Base-by-base conservation (phyloP, 2,329 filamentous ascomycete genomes). In the Scolecobasidium constrictum region DNA sequence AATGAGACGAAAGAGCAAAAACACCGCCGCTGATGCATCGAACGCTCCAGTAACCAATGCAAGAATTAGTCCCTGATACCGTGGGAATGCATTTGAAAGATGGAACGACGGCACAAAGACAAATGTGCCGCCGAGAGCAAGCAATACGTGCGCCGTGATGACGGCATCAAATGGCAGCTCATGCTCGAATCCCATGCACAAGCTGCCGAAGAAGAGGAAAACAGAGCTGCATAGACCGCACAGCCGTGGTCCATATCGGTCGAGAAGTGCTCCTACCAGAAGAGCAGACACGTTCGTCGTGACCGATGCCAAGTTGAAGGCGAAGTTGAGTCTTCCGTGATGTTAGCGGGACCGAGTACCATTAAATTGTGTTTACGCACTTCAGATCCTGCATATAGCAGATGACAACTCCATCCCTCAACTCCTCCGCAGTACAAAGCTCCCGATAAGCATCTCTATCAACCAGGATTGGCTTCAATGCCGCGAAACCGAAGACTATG, bases 21-120 rank as follows among this genome's bases (percentile, higher is more conserved):
- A 90, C 4, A 90, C 60, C 4, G 83, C 83, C 50, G 82, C 86
- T 1, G 83, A 88, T 1, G 83, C 80, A 59, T 93, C 85, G 57
- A 92, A 93, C 4, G 84, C 83, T 4, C 85, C 85, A 0, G 84
- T 90, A 41, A 93, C 64, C 23, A 86, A 69, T 2, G 86, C 84
- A 6, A 93, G 67, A 48, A 93, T 86, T n/a, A 86, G 65, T 2
- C 85, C 85, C 1, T 83, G 83, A 54, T 81, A 73, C 39, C 72
- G 72, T 1, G 85, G 85, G 55, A 93, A 90, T 3, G 85, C 79
- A 58, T 92, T 92, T 31, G 83, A 86, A 31, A 92, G 73, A 57
- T 92, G 85, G 60, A 90, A 90, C 3, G 81, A 83, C 6, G 83
- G 80, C 45, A 92, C 85, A 60, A 86, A 92, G 40, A 85, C 75